These are phyloP conservation scores for Insectozyma bohioensis DNA, from an alignment of 1,139 yeast species.

Conservation along the genomic window DNA sequence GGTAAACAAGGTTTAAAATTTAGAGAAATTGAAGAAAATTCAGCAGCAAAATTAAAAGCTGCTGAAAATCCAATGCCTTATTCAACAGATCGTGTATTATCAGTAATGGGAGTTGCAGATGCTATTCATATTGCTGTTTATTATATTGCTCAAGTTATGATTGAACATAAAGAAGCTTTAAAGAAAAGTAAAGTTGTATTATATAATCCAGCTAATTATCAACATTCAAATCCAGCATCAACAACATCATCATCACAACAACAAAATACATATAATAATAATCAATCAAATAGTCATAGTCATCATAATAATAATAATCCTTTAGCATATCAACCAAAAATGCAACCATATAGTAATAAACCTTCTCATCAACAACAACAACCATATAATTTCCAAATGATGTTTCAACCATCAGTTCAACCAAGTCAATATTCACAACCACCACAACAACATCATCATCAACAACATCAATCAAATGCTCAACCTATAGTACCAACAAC, in stretches of 20 bases:
- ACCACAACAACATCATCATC: slow-evolving; percentile 12
- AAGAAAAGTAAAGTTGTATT: slow-evolving; percentile 53
- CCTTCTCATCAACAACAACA: slow-evolving; percentile 15
- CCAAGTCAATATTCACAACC: slow-evolving; percentile 33
- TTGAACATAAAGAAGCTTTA: slow-evolving; percentile 56
- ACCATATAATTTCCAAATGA: slow-evolving; percentile 41
- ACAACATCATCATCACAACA: background rate
- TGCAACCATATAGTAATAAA: slow-evolving; percentile 7
- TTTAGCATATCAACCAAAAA: slow-evolving; percentile 2
- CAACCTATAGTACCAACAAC: slow-evolving; percentile 5
- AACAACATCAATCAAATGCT: no score
- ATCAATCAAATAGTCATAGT: no score
- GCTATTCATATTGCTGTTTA: slow-evolving; percentile 84
- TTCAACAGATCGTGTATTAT: slow-evolving; percentile 76
- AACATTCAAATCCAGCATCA: slow-evolving; percentile 25
- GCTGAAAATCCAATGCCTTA: slow-evolving; percentile 74
- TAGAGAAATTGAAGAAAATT: slow-evolving; percentile 78
- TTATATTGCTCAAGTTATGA: slow-evolving; percentile 65
- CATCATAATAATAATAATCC: background rate
- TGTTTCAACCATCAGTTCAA: slow-evolving; percentile 43
- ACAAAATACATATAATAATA: no score
- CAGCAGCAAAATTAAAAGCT: slow-evolving; percentile 79
- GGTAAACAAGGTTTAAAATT: slow-evolving; percentile 78
- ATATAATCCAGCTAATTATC: slow-evolving; percentile 63
- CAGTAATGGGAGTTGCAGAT: slow-evolving; percentile 79